A percentile compares a stretch with the other conserved stretches of the same genome.
phyloP scores from a whole-genome alignment of 2,329 filamentous ascomycete species.

The Claviceps digitariae region DNA sequence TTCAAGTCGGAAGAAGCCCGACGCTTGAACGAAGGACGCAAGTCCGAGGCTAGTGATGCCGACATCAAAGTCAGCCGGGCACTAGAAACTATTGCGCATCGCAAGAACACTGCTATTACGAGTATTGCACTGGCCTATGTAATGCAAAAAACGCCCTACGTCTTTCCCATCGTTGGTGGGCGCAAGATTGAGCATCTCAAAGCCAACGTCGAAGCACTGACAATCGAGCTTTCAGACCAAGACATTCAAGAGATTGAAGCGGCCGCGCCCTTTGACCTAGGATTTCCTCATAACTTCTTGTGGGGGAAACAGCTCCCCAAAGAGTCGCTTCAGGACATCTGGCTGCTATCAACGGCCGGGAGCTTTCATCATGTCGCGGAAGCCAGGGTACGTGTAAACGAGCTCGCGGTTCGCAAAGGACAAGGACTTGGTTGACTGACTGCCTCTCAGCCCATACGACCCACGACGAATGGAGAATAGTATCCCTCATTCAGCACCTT shows the following conservation, averaged over 20 bases:
- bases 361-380: constrained; percentile 36
- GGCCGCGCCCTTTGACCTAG: constrained; percentile 47
- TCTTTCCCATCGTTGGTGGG: constrained; percentile 61
- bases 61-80: constrained; percentile 37
- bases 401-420: not conserved
- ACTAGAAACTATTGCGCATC: constrained; percentile 35
- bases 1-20: constrained; percentile 28
- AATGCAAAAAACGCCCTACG: constrained; percentile 55
- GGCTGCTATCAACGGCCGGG: constrained; percentile 32
- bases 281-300: constrained; percentile 53
- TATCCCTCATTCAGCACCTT: constrained; percentile 17
- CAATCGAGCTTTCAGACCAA: constrained; percentile 41
- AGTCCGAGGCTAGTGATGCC: constrained; percentile 29
- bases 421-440: not conserved
- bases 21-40: constrained; percentile 21
- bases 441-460: constrained; percentile 24
- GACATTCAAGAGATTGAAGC: constrained; percentile 55
- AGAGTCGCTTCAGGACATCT: constrained; percentile 25
- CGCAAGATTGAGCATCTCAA: constrained; percentile 57
- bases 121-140: constrained; percentile 57
- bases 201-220: constrained; percentile 55
- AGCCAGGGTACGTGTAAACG: constrained; percentile 17
- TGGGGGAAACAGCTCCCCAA: constrained; percentile 25
- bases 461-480: constrained; percentile 29
- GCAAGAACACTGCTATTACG: constrained; percentile 29